Base-by-base conservation (phyloP, 2,329 filamentous ascomycete species). In the Paracoccidioides brasiliensis region DNA sequence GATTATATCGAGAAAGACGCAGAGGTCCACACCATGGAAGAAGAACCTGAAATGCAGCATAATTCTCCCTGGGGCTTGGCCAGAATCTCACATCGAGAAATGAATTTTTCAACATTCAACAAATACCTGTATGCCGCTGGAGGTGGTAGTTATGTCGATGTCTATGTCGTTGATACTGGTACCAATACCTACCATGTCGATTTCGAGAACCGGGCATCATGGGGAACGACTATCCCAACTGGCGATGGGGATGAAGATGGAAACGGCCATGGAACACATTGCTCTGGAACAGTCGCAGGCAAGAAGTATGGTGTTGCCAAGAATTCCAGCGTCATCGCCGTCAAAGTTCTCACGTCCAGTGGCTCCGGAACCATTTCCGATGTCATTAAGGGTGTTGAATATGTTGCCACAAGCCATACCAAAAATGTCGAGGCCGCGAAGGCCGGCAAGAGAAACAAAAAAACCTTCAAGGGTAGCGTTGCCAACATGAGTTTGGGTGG, bases 291-390 rank as follows among this genome's bases (percentile, higher is more conserved):
- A 60, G 85, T 98, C 67, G 93, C 88, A 62, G 93, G 94, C 71
- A 94, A 93, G 83, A 96, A 95, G 80, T 98, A 95, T 70, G 93
- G 93, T 82, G 93, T 98, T 61, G 91, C 93, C 72, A 98, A 98
- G 85, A 96, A 97, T 83, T 93, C 94, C 69, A 84, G 88, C 65
- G 79, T 98, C 72, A 90, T 94, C 69, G 93, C 93, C 62, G 90
- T 98, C 79, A 98, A 98, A 85, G 93, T 98, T 43, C 86, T 98
- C 65, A 84, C 86, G 71, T 96, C 91, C 66, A 98, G 95, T 74
- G 93, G 93, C 66, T 96, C 91, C 52, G 93, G 93, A 67, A 90
- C 89, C 71, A 98, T 98, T 94, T 90, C 90, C 57, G 93, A 98
- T 70, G 93, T 98, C 64, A 89, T 98, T 69, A 95, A 95, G 79